Percentiles rank a stretch among this genome's conserved stretches.
Evolutionary conservation across 192 early-diverging fungal species (phyloP).

Genomic region (Backusella tuberculispora): DNA sequence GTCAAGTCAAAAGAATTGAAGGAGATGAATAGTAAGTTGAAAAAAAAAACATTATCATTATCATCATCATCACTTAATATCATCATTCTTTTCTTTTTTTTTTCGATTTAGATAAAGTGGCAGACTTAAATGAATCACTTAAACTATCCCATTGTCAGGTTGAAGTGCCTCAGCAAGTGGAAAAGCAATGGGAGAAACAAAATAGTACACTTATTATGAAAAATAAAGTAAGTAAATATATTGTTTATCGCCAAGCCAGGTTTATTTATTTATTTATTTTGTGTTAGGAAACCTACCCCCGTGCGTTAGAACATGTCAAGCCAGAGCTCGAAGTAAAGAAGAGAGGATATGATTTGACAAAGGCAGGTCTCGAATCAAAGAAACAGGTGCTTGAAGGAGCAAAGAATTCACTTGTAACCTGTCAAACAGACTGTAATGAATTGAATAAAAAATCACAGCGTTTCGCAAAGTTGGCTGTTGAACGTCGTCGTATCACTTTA

Average conservation of each 20-base stretch:
- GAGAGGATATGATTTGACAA: neutral
- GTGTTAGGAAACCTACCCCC: neutral
- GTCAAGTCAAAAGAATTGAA: neutral
- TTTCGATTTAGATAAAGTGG: neutral
- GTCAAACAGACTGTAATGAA: neutral
- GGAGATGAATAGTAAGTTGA: neutral
- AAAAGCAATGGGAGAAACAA: neutral
- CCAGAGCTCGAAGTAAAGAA: neutral
- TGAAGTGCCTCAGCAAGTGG: neutral
- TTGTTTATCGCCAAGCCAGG: neutral
- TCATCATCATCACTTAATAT: neutral
- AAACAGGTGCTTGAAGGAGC: too few relatives aligned
- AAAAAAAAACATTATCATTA: neutral
- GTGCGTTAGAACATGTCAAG: neutral
- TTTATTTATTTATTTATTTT: neutral
- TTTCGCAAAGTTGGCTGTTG: neutral
- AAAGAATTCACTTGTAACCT: too few relatives aligned
- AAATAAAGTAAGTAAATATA: neutral
- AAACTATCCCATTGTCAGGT: neutral
- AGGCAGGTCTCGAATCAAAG: neutral
- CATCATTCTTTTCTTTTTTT: neutral
- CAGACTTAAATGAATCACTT: neutral
- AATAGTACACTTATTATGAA: neutral
- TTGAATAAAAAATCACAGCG: neutral
- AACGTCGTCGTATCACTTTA: neutral